These are phyloP conservation scores for Penicillium roqueforti DNA, from an alignment of 495 filamentous ascomycete species.

Conservation along the genomic window DNA sequence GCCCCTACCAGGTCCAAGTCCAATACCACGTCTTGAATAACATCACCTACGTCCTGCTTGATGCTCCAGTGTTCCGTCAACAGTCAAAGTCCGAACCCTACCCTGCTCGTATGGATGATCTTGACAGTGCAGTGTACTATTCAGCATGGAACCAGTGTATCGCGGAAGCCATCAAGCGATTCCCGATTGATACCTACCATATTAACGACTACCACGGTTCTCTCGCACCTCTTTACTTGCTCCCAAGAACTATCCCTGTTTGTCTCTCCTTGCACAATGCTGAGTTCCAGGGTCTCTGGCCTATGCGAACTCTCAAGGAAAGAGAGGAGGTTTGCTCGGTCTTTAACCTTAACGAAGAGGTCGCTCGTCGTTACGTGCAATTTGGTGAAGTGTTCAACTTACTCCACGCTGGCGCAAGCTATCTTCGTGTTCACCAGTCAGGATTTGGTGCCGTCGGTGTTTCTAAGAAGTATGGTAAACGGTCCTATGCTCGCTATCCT, in stretches of 20 bases:
- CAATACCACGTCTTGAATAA: slow-evolving; percentile 64
- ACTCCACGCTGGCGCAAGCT: slow-evolving; percentile 67
- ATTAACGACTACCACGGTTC: slow-evolving; percentile 81
- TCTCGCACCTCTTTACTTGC: slow-evolving; percentile 64
- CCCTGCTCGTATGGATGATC: slow-evolving; percentile 68
- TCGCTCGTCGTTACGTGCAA: slow-evolving; percentile 45
- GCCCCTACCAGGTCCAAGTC: slow-evolving; percentile 59
- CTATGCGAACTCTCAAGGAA: slow-evolving; percentile 68
- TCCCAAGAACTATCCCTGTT: slow-evolving; percentile 52
- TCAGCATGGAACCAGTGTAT: slow-evolving; percentile 72
- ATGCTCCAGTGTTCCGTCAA: slow-evolving; percentile 66
- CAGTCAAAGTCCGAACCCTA: slow-evolving; percentile 67
- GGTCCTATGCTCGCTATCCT: slow-evolving; percentile 69
- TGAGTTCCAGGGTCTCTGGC: slow-evolving; percentile 73
- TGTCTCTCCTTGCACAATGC: slow-evolving; percentile 59
- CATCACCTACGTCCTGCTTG: slow-evolving; percentile 69
- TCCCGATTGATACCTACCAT: slow-evolving; percentile 69
- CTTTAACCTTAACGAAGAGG: slow-evolving; percentile 53
- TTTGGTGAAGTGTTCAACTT: slow-evolving; percentile 70
- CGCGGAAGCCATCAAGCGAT: slow-evolving; percentile 55
- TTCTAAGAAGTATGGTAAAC: slow-evolving; percentile 69
- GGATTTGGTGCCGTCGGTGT: slow-evolving; percentile 75
- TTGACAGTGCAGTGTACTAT: slow-evolving; percentile 68
- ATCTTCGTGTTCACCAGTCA: slow-evolving; percentile 68
- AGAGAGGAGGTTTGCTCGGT: slow-evolving; percentile 64